These are phyloP conservation scores for Botrytis cinerea DNA, from an alignment of 2,329 filamentous ascomycete species.

Conservation along the genomic window DNA sequence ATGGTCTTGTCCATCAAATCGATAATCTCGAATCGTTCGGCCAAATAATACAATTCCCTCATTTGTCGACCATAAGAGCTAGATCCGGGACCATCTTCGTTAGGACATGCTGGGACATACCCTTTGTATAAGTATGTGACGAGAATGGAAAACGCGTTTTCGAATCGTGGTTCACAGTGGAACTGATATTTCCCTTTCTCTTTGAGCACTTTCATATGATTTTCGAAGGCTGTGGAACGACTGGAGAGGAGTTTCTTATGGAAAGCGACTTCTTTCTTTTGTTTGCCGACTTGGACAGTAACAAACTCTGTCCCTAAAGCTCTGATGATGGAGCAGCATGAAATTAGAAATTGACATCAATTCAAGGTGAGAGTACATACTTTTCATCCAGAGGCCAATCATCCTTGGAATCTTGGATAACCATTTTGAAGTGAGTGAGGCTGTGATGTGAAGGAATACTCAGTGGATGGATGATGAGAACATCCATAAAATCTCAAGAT, in stretches of 20 bases:
- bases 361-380: background rate
- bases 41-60: constrained; percentile 21
- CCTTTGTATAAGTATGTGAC: constrained; percentile 23
- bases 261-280: constrained; percentile 20
- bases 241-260: constrained; percentile 24
- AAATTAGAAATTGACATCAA: background rate
- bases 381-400: constrained; percentile 22
- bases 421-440: background rate
- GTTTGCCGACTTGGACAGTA: constrained; percentile 19
- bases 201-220: constrained; percentile 17
- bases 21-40: constrained; percentile 21
- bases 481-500: background rate
- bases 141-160: constrained; percentile 20
- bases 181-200: constrained; percentile 23
- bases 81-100: constrained; percentile 1
- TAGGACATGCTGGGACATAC: constrained; percentile 17
- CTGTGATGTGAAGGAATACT: background rate
- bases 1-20: constrained; percentile 25
- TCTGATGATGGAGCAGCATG: background rate
- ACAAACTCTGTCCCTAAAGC: constrained; percentile 17
- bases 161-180: constrained; percentile 20
- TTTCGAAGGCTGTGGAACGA: constrained; percentile 22
- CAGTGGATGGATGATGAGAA: background rate
- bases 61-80: constrained; percentile 14
- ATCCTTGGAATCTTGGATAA: background rate